These are phyloP conservation scores for Aspergillus pseudonomiae DNA, from an alignment of 2,329 filamentous ascomycete genomes.

Conservation along the genomic window DNA sequence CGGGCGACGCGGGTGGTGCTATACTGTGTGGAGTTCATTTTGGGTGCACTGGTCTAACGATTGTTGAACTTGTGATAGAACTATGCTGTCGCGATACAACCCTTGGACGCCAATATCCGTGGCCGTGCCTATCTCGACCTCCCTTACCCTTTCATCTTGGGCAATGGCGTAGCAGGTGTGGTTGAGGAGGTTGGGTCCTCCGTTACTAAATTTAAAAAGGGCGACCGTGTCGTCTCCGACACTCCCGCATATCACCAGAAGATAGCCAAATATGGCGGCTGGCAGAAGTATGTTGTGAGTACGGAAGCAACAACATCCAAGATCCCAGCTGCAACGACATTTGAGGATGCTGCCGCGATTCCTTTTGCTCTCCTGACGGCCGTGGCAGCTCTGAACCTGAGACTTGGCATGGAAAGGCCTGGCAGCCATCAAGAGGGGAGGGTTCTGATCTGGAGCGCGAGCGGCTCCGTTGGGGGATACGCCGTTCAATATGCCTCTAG, in stretches of 20 bases:
- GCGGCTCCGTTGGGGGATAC: constrained; percentile 7
- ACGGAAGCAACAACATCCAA: not conserved
- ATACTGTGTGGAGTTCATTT: too few species aligned
- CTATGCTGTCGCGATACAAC: too few species aligned
- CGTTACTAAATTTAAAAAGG: constrained; percentile 1
- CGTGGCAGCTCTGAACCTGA: too few species aligned
- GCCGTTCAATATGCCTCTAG: constrained; percentile 8
- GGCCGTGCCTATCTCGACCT: too few species aligned
- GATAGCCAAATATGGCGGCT: not conserved
- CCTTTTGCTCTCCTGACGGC: not conserved
- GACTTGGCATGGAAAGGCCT: not conserved
- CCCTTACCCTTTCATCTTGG: not conserved
- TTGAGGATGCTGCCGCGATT: constrained; percentile 7
- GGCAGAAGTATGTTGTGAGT: constrained; percentile 8
- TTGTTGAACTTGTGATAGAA: too few species aligned
- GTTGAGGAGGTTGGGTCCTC: not conserved
- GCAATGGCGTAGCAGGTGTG: not conserved
- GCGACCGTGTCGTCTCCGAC: constrained; percentile 9
- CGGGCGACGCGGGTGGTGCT: too few species aligned
- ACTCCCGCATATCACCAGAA: constrained; percentile 8
- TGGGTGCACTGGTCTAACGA: too few species aligned
- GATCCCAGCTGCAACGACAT: not conserved
- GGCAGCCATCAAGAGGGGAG: not conserved
- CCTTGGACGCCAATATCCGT: too few species aligned
- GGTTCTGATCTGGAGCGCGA: constrained; percentile 8